phyloP scores from a whole-genome alignment of 805 yeast species.

The Hanseniaspora clermontiae region DNA sequence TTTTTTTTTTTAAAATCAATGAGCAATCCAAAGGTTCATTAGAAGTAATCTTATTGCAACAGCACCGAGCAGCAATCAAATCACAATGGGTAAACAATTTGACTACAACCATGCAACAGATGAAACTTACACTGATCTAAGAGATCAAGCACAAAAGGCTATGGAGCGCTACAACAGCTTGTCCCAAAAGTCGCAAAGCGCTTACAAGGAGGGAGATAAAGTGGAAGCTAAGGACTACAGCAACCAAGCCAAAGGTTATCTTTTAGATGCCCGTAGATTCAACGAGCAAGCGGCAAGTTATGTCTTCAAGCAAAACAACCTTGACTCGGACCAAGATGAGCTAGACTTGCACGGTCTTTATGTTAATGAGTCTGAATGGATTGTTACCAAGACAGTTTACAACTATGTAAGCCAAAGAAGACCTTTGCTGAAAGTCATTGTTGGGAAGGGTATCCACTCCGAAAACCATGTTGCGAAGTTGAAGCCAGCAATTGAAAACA shows the following conservation, averaged over 20 bases:
- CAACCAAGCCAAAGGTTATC: slow-evolving; percentile 50
- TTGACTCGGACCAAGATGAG: slow-evolving; percentile 74
- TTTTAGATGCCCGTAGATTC: slow-evolving; percentile 48
- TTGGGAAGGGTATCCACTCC: slow-evolving; percentile 87
- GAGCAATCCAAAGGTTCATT: too few species aligned
- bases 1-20: too few species aligned
- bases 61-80: not conserved
- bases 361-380: slow-evolving; percentile 76
- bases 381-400: slow-evolving; percentile 60
- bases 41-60: not conserved
- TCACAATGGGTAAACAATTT: not conserved
- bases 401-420: slow-evolving; percentile 49
- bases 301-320: slow-evolving; percentile 76
- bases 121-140: slow-evolving; percentile 44
- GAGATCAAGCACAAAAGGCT: slow-evolving; percentile 59
- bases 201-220: slow-evolving; percentile 64
- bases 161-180: slow-evolving; percentile 42
- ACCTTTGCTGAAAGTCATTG: slow-evolving; percentile 61
- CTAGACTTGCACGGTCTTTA: slow-evolving; percentile 87
- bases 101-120: slow-evolving; percentile 71
- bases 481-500: slow-evolving; percentile 74
- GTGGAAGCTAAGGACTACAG: slow-evolving; percentile 61
- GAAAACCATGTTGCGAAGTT: slow-evolving; percentile 69
- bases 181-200: slow-evolving; percentile 59
- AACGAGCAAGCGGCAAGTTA: slow-evolving; percentile 80